Evolutionary conservation across 2,329 filamentous ascomycete genomes (phyloP), one percentile per base, ranked within the genome.

Genomic region (Akanthomyces dipterigenus): DNA sequence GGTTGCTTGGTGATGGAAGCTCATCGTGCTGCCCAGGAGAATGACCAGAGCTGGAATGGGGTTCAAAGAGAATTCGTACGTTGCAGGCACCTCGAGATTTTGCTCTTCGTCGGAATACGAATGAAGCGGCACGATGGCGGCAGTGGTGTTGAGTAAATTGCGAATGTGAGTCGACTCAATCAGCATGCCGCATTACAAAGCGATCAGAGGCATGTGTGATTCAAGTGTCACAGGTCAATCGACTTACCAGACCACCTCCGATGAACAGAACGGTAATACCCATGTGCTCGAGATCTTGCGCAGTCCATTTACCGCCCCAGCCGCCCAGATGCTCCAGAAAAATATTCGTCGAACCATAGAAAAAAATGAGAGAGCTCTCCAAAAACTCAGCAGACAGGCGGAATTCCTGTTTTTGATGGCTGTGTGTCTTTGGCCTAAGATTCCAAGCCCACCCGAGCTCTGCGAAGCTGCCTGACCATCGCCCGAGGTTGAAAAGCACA

Each of bases 361-460:
- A 79, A 77, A 92, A 96, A 65, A 98, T 97, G 66, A 96, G 84
- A 61, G 88, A 87, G 38, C 91, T 96, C 74, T 98, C 93, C 54
- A 88, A 85, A 68, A 96, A 96, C 75, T 98, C 93, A 26, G 90
- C 91, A 0, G 90, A 90, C 1, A 89, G 90, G 55, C 85, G 85
- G 83, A 88, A 88, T 70, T 80, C 84, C 65, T 83, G 80, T 18
- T n/a, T 51, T 4, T 53, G 22, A 1, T 22, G 11, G 20, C 85
- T 81, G 14, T 66, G 63, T 18, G 68, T 69, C 64, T 73, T 79
- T 3, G 91, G 91, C 63, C 89, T 89, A 63, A 93, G 75, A 69
- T 98, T 98, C 93, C 93, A 97, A 0, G 92, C 91, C 93, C 93
- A 98, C 66, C 93, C 93, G 61, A 93, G 82, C 63, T 96, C 90